Base-by-base conservation (phyloP, 2,329 filamentous ascomycete species). In the Aspergillus glaucus region DNA sequence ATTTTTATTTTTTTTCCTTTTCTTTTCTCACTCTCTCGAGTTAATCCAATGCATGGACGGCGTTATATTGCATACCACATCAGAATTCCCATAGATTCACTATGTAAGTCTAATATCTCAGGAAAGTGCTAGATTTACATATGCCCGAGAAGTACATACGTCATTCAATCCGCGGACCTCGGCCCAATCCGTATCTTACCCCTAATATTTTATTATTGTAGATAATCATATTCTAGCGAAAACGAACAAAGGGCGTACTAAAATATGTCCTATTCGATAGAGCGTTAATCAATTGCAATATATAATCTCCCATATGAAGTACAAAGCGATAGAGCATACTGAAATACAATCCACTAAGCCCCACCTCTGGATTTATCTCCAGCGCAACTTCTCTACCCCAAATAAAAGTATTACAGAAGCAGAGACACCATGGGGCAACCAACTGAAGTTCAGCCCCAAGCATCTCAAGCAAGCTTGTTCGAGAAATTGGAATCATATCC, bases 401-500 rank as follows among this genome's bases (percentile, higher is more conserved):
- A n/a, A 36, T 7, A 3, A 36, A 15, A 4, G 22, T 36, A 36
- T 17, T 36, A 6, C 8, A n/a, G n/a, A 36, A 36, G 34, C 34
- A 12, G 9, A 14, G n/a, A n/a, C 22, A 43, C 12, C 17, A 43
- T 43, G 41, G 41, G 7, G 19, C 22, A 30, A 26, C 4, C 41
- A 8, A 48, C 37, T 24, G 41, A 40, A 50, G 52, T 52, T 47
- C 30, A 49, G 48, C 53, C 53, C 48, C 26, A 48, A 44, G 22
- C 44, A 6, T 26, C 44, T 3, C 48, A 45, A 10, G 44, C 49
- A 40, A 40, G 17, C 17, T 10, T 40, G 34, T 74, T 69, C 46
- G 55, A 65, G 37, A 49, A 49, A 42, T 49, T 76, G 19, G 62
- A 62, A 8, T 49, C 60, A 14, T 75, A 76, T 50, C 55, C 65